phyloP scores from a whole-genome alignment of 306 rosid genomes.

The Corylus heterophylla region DNA sequence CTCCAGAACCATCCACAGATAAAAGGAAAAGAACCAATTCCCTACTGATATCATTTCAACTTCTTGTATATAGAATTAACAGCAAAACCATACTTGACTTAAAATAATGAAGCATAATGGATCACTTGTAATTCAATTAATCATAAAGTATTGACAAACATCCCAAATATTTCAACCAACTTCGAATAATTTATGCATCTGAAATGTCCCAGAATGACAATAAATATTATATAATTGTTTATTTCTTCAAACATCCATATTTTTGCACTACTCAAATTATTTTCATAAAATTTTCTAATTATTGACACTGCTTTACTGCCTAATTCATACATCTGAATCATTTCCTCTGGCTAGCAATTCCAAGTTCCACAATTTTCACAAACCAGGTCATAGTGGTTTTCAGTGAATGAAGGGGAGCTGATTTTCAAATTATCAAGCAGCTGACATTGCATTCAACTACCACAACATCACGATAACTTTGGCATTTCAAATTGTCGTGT shows the following conservation, averaged over 20 bases:
- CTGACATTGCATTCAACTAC: conserved; percentile 3
- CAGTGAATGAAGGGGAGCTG: background rate
- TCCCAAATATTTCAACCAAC: background rate
- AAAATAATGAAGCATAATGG: background rate
- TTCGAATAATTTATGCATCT: background rate
- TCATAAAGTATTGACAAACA: background rate
- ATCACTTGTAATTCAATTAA: background rate
- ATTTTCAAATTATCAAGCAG: conserved; percentile 12
- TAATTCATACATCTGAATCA: background rate
- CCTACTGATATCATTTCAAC: background rate
- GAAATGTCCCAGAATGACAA: background rate
- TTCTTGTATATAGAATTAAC: background rate
- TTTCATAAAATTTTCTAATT: background rate
- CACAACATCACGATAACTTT: background rate
- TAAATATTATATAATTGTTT: conserved; percentile 9
- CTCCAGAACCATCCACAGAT: background rate
- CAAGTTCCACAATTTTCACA: background rate
- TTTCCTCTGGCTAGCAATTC: background rate
- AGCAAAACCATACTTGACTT: background rate
- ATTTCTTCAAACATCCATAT: background rate
- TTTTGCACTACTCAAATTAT: background rate
- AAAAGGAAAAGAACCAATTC: background rate
- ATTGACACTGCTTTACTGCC: background rate
- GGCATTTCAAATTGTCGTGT: conserved; percentile 37
- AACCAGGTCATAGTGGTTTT: conserved; percentile 1